A percentile compares a stretch with the other conserved stretches of the same genome.
phyloP scores from a whole-genome alignment of 306 rosid genomes.

The Hylodesmum podocarpum region DNA sequence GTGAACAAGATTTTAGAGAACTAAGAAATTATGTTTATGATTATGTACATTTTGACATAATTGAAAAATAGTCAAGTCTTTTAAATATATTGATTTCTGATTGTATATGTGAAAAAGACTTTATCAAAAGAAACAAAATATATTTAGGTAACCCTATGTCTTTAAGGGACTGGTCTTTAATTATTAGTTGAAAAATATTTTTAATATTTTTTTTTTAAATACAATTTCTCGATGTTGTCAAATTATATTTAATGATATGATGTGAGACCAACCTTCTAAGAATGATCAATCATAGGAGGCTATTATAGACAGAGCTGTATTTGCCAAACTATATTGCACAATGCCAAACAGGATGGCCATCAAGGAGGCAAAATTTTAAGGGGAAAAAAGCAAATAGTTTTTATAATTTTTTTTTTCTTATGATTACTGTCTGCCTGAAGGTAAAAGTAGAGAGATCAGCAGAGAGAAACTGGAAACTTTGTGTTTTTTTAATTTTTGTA shows the following conservation, averaged over 20 bases:
- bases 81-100: neutral
- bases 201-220: neutral
- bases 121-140: neutral
- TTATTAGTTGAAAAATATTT: neutral
- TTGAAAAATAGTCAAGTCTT: neutral
- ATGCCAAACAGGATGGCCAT: neutral
- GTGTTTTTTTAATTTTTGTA: no score
- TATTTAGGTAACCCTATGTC: neutral
- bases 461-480: no score
- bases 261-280: slow-evolving; percentile 9
- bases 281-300: neutral
- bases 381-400: neutral
- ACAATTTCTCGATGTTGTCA: neutral
- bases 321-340: slow-evolving; percentile 7
- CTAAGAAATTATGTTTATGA: slow-evolving; percentile 1
- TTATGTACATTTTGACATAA: neutral
- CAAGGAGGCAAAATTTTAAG: neutral
- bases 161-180: neutral
- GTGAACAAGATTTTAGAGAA: neutral
- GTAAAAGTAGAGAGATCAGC: no score
- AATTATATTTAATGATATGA: slow-evolving; percentile 21
- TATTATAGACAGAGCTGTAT: neutral
- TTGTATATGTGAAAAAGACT: neutral
- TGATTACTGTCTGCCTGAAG: no score
- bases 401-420: neutral